Evolutionary conservation across 495 filamentous ascomycete species (phyloP).

Genomic region (Amniculicola lignicola): DNA sequence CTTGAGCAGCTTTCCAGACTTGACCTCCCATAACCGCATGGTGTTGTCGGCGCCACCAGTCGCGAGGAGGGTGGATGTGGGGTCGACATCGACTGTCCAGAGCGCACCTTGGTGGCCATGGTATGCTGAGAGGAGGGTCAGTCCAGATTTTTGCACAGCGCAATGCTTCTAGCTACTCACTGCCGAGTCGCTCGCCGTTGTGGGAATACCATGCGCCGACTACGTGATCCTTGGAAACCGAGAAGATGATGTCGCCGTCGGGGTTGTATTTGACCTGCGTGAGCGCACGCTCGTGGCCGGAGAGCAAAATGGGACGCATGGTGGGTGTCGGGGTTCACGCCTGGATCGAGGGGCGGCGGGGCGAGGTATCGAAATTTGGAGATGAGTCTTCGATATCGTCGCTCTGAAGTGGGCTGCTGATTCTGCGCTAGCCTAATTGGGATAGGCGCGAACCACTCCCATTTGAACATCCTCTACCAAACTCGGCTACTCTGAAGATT

Average conservation of each 20-base stretch:
- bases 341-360: background rate
- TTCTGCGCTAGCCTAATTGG: constrained; percentile 3
- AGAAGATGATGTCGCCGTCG: constrained; percentile 97
- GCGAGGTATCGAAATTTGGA: constrained; percentile 5
- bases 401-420: constrained; percentile 4
- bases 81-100: constrained; percentile 98
- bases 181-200: background rate
- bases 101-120: constrained; percentile 94
- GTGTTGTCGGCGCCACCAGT: constrained; percentile 97
- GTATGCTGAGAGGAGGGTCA: too few relatives aligned
- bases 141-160: constrained; percentile 3
- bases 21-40: constrained; percentile 93
- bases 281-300: constrained; percentile 97
- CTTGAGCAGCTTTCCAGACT: constrained; percentile 88
- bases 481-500: too few relatives aligned
- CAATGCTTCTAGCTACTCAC: background rate
- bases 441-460: too few relatives aligned
- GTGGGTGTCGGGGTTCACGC: constrained; percentile 14
- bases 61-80: constrained; percentile 87
- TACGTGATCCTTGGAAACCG: constrained; percentile 93
- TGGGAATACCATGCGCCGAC: constrained; percentile 46
- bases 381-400: constrained; percentile 9
- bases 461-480: too few relatives aligned
- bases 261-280: constrained; percentile 96
- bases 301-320: constrained; percentile 94